Evolutionary conservation across 106 monocot species (phyloP).

Genomic region (Dendrobium nobile): DNA sequence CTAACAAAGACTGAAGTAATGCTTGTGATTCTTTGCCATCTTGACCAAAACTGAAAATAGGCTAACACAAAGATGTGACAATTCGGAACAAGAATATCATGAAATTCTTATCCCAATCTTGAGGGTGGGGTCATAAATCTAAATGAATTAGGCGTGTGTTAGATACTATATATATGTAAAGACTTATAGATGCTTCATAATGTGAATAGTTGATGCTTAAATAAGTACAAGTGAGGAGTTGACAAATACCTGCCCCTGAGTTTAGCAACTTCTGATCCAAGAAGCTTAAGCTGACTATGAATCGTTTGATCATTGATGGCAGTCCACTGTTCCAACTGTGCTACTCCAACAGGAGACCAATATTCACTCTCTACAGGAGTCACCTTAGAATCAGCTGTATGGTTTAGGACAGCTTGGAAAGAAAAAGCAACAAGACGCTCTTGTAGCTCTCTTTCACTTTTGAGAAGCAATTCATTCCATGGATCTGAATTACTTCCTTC

Average conservation of each 20-base stretch:
- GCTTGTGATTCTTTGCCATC: too few relatives aligned
- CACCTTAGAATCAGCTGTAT: conserved; percentile 2
- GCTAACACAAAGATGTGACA: too few relatives aligned
- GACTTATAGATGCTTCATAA: neutral
- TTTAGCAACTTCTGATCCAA: conserved; percentile 34
- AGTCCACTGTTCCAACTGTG: conserved; percentile 69
- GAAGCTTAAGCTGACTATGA: conserved; percentile 34
- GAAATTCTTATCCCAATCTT: too few relatives aligned
- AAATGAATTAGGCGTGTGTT: neutral
- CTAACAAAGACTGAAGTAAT: too few relatives aligned
- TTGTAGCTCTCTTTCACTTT: conserved; percentile 53
- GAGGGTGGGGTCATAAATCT: neutral
- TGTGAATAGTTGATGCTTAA: neutral
- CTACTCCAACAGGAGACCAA: conserved; percentile 50
- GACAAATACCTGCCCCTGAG: conserved; percentile 38
- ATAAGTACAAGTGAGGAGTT: neutral
- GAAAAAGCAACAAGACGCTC: conserved; percentile 60
- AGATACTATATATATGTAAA: neutral
- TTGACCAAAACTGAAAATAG: too few relatives aligned
- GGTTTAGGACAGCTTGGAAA: conserved; percentile 33
- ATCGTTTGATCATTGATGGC: conserved; percentile 21
- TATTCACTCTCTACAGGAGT: neutral
- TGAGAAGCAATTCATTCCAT: conserved; percentile 45
- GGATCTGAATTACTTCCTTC: conserved; percentile 14
- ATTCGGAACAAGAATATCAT: too few relatives aligned